Evolutionary conservation across 2,329 filamentous ascomycete genomes (phyloP), one percentile per base, ranked within the genome.

Genomic region (Pseudogymnoascus sp.): DNA sequence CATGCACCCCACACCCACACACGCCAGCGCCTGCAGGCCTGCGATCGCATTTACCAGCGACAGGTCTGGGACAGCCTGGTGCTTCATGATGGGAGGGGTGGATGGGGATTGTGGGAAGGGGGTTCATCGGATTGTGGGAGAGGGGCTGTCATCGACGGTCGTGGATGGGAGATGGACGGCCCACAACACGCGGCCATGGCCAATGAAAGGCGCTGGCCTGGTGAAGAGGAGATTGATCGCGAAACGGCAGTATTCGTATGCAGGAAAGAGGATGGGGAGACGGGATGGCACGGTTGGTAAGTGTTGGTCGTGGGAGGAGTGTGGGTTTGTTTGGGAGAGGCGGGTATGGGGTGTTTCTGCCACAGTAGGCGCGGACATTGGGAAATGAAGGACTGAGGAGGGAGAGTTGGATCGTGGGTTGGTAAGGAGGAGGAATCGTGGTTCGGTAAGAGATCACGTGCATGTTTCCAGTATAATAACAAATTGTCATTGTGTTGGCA

Each of bases 21-120:
- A 54, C 25, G 25, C 28, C 47, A 16, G 47, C 47, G 47, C 25
- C 25, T 54, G 9, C 47, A 32, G 28, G 25, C 47, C 47, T 32
- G 47, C 28, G 25, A 54, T 32, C 28, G 47, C 47, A 54, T 54
- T 54, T 54, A 54, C 47, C 47, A 54, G 47, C 47, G 47, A 54
- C 47, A 54, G 47, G 28, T 54, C 47, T 54, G 28, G 47, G 47
- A 54, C 47, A 54, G 28, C 47, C 47, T 54, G n/a, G 28, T 54
- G 47, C 47, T 54, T 54, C 47, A 54, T 54, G 25, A 54, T 54
- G 47, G 47, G 47, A 54, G 47, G 47, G 47, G 28, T 32, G 4
- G 4, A 12, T 8, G 43, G 12, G 22, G 2, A n/a, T 47, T 20
- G 3, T 47, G 41, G 14, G 41, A 16, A 16, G 47, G 47, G 14